A percentile compares a stretch with the other conserved stretches of the same genome.
Conservation (phyloP, 768 basidiomycete genomes). For the Lactifluus pinguis region DNA sequence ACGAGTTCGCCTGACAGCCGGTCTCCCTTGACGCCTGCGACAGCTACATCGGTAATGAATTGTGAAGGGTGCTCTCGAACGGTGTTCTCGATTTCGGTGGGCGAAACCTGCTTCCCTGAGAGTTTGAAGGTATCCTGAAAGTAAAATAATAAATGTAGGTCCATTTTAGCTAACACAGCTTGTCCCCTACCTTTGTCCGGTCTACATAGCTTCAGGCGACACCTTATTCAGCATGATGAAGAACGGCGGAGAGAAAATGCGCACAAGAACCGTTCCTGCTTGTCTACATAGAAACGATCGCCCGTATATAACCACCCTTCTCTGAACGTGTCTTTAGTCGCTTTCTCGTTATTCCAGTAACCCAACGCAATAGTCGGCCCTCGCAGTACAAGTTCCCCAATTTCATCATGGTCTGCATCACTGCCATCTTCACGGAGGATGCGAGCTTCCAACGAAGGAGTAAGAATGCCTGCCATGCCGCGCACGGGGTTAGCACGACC, state of each 20-base stretch:
- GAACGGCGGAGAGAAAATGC: slow-evolving; percentile 17
- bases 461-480: slow-evolving; percentile 47
- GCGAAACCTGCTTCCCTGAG: slow-evolving; percentile 73
- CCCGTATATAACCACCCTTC: slow-evolving; percentile 72
- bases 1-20: slow-evolving; percentile 64
- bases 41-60: slow-evolving; percentile 49
- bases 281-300: slow-evolving; percentile 55
- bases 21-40: slow-evolving; percentile 67
- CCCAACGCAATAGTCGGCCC: slow-evolving; percentile 51
- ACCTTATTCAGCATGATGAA: background rate
- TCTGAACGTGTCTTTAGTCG: slow-evolving; percentile 54
- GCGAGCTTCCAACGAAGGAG: slow-evolving; percentile 58
- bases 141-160: background rate
- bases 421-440: slow-evolving; percentile 49
- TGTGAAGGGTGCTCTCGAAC: slow-evolving; percentile 49
- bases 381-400: slow-evolving; percentile 57
- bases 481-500: slow-evolving; percentile 21
- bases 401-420: slow-evolving; percentile 45
- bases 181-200: slow-evolving; percentile 50
- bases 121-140: slow-evolving; percentile 69
- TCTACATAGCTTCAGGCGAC: slow-evolving; percentile 50
- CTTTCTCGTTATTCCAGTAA: slow-evolving; percentile 64
- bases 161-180: background rate
- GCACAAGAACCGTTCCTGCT: slow-evolving; percentile 57
- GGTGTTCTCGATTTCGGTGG: slow-evolving; percentile 64